These are phyloP conservation scores for Sporisorium scitamineum DNA, from an alignment of 1,284 basidiomycete genomes.

Conservation along the genomic window DNA sequence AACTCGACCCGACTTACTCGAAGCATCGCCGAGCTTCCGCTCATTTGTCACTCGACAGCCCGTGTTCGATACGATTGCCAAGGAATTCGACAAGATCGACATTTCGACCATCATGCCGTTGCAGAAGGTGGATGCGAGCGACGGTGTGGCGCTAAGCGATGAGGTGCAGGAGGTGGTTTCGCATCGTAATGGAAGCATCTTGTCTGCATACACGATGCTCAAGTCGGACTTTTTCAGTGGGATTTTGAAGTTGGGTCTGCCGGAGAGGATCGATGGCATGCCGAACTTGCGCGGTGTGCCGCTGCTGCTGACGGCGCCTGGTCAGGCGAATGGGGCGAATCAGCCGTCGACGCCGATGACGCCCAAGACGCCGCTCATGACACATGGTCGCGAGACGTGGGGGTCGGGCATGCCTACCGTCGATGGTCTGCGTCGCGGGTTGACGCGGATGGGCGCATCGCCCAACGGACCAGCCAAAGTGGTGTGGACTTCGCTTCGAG, in stretches of 20 bases:
- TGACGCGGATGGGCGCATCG: conserved; percentile 62
- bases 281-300: conserved; percentile 66
- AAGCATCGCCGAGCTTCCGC: conserved; percentile 60
- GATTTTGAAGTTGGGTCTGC: conserved; percentile 61
- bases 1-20: conserved; percentile 76
- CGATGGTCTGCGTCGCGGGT: conserved; percentile 63
- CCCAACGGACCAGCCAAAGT: conserved; percentile 51
- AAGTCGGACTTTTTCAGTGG: conserved; percentile 92
- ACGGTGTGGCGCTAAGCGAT: conserved; percentile 78
- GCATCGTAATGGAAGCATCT: conserved; percentile 84
- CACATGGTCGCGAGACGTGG: conserved; percentile 61
- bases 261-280: conserved; percentile 65
- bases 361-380: conserved; percentile 32
- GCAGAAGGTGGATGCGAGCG: conserved; percentile 73
- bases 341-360: conserved; percentile 38
- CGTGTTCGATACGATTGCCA: conserved; percentile 96
- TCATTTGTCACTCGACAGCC: conserved; percentile 62
- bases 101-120: conserved; percentile 86
- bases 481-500: conserved; percentile 67
- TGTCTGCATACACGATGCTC: conserved; percentile 92
- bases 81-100: conserved; percentile 85
- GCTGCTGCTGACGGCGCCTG: conserved; percentile 48
- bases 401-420: conserved; percentile 68
- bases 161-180: conserved; percentile 74
- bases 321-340: conserved; percentile 8